These are phyloP conservation scores for Aspergillus sojae DNA, from an alignment of 2,329 filamentous ascomycete genomes.

Conservation along the genomic window DNA sequence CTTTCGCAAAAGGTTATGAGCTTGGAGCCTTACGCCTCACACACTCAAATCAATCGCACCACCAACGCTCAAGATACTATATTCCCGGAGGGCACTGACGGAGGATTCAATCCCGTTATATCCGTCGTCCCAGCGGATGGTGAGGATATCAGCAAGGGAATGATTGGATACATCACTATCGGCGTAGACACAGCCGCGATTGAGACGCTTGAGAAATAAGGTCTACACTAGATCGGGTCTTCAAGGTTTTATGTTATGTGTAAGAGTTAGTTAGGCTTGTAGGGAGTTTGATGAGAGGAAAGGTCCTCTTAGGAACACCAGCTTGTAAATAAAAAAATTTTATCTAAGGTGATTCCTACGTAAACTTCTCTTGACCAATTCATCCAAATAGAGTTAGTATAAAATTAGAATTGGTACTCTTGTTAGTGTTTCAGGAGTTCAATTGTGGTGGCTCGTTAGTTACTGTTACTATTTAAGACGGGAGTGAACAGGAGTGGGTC, in stretches of 20 bases:
- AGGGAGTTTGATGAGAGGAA: not conserved
- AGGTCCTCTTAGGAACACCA: not conserved
- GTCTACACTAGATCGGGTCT: not conserved
- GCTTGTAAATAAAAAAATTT: too few relatives aligned
- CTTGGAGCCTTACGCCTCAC: slow-evolving; percentile 36
- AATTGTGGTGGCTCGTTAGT: too few relatives aligned
- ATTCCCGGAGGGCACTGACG: slow-evolving; percentile 12
- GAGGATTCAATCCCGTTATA: slow-evolving; percentile 36
- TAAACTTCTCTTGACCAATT: not conserved
- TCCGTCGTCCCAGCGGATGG: slow-evolving; percentile 37
- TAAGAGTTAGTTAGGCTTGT: not conserved
- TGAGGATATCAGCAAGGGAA: slow-evolving; percentile 36
- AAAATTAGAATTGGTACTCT: not conserved
- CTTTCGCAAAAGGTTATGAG: slow-evolving; percentile 36
- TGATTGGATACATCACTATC: slow-evolving; percentile 43
- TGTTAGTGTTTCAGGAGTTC: too few relatives aligned
- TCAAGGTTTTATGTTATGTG: not conserved
- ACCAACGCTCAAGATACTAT: slow-evolving; percentile 30
- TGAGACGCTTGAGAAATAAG: not conserved
- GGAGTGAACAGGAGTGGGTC: not conserved
- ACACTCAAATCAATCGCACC: slow-evolving; percentile 41
- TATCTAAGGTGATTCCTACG: not conserved
- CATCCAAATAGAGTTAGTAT: not conserved
- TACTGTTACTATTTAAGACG: too few relatives aligned
- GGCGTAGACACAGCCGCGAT: slow-evolving; percentile 32